Conservation (phyloP, 1,139 yeast species). For the Entelexis paramagnoliae region DNA sequence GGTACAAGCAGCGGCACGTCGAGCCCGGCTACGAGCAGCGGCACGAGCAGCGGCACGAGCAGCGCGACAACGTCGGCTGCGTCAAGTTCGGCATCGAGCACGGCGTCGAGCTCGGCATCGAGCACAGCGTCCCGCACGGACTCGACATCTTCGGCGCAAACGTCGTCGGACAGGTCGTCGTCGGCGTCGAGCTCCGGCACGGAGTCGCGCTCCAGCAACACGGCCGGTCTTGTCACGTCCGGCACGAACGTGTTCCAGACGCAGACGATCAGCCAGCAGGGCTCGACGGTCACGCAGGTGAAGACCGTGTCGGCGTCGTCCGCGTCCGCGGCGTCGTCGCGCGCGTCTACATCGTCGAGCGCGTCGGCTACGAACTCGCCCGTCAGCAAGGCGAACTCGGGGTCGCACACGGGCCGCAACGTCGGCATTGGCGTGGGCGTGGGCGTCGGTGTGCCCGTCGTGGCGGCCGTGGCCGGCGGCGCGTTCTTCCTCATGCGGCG, state of each 20-base stretch:
- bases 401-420: conserved; percentile 21
- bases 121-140: background rate
- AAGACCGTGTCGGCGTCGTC: conserved; percentile 16
- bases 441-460: conserved; percentile 28
- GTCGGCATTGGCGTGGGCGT: conserved; percentile 28
- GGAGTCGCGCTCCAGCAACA: background rate
- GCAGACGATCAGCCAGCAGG: conserved; percentile 11
- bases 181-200: background rate
- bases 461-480: conserved; percentile 22
- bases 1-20: background rate
- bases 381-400: background rate
- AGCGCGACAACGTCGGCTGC: background rate
- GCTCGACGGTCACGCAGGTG: conserved; percentile 19
- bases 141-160: too few relatives aligned
- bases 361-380: background rate
- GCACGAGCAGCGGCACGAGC: background rate
- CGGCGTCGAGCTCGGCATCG: background rate
- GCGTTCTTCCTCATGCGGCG: conserved; percentile 17
- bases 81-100: background rate
- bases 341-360: conserved; percentile 9
- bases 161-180: background rate
- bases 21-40: background rate
- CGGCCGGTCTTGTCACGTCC: background rate
- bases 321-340: conserved; percentile 9
- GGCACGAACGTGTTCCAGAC: conserved; percentile 2